Percentiles rank a stretch among this genome's conserved stretches.
These are phyloP conservation scores for Spongispora temasekensis DNA, from an alignment of 1,284 basidiomycete species.

Conservation along the genomic window DNA sequence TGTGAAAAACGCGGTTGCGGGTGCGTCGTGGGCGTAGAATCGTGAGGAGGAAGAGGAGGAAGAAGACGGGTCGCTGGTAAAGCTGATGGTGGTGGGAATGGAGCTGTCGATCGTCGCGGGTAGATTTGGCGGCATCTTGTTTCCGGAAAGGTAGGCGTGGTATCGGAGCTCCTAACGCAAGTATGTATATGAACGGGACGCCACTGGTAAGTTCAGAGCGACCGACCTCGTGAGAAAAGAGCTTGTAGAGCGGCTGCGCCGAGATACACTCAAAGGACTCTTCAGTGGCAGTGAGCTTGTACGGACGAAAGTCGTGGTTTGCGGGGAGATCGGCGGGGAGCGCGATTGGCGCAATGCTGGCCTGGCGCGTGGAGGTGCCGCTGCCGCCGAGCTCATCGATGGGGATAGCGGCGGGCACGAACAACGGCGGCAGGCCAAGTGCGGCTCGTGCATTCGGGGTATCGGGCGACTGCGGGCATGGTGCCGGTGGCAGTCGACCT, in stretches of 20 bases:
- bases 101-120: constrained; percentile 9
- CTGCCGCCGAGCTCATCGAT: background rate
- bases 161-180: constrained; percentile 34
- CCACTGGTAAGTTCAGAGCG: no score
- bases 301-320: constrained; percentile 33
- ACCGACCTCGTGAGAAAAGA: constrained; percentile 43
- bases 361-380: background rate
- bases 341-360: constrained; percentile 4
- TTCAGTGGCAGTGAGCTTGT: constrained; percentile 8
- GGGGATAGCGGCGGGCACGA: constrained; percentile 34
- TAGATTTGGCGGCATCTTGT: constrained; percentile 18
- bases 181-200: no score
- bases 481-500: constrained; percentile 32
- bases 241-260: constrained; percentile 33
- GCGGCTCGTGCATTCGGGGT: constrained; percentile 35
- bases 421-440: constrained; percentile 39
- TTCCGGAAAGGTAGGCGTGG: constrained; percentile 30
- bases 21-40: constrained; percentile 31
- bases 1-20: constrained; percentile 27
- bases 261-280: constrained; percentile 36
- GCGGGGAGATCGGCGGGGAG: constrained; percentile 26
- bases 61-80: background rate
- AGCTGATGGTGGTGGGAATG: background rate
- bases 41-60: constrained; percentile 1
- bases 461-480: constrained; percentile 39